Evolutionary conservation across 2,329 filamentous ascomycete genomes (phyloP).

Genomic region (Dactylonectria estremocensis): DNA sequence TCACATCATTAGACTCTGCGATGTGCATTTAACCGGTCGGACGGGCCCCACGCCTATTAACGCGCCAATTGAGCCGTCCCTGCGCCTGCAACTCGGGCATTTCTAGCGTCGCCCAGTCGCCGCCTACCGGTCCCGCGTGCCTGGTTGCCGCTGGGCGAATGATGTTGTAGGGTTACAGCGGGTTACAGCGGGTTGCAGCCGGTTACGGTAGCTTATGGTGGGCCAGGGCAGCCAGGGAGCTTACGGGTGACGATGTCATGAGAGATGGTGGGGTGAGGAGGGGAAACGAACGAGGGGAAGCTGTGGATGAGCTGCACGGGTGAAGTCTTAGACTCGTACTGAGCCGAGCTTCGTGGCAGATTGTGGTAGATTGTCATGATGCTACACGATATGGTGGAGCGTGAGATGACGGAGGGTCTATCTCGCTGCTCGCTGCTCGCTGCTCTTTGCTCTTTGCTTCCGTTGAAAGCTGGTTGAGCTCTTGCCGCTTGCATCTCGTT

Average conservation of each 20-base stretch:
- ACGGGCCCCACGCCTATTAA: conserved; percentile 31
- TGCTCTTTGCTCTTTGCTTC: not conserved
- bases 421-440: not conserved
- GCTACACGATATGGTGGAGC: conserved; percentile 39
- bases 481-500: conserved; percentile 12
- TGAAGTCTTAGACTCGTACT: conserved; percentile 35
- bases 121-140: conserved; percentile 20
- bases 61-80: conserved; percentile 34
- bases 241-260: conserved; percentile 35
- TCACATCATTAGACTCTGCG: conserved; percentile 28
- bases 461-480: conserved; percentile 30
- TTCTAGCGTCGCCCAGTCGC: conserved; percentile 19
- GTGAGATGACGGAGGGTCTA: conserved; percentile 22
- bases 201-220: not conserved
- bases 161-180: conserved; percentile 23
- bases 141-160: conserved; percentile 37
- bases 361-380: conserved; percentile 20
- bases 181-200: not conserved
- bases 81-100: not conserved
- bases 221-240: conserved; percentile 13
- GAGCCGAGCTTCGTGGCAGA: conserved; percentile 15
- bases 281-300: conserved; percentile 32
- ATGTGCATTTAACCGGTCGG: conserved; percentile 42
- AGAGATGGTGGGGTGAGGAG: conserved; percentile 43
- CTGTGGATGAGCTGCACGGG: conserved; percentile 26